phyloP scores from a whole-genome alignment of 257 asterid genomes.

The Solanum ahanhuiri region DNA sequence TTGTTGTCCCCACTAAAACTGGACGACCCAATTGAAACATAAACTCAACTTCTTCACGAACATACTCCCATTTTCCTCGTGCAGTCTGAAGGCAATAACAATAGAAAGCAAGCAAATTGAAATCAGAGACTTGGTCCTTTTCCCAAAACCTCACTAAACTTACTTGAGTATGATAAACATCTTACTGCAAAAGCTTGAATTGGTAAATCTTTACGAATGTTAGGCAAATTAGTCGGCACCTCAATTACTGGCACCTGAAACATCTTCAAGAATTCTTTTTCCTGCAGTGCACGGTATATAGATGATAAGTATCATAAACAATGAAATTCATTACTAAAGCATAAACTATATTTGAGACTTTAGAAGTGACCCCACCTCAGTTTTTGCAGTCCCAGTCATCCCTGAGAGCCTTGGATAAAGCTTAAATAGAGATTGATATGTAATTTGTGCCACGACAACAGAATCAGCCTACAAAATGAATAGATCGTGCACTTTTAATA shows the following conservation, averaged over 20 bases:
- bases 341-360: neutral
- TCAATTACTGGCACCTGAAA: conserved; percentile 88
- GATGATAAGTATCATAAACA: neutral
- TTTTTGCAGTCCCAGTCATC: conserved; percentile 99
- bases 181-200: conserved; percentile 95
- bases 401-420: conserved; percentile 95
- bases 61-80: conserved; percentile 87
- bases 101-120: conserved; percentile 13
- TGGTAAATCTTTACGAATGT: conserved; percentile 78
- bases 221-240: conserved; percentile 88
- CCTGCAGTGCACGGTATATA: conserved; percentile 31
- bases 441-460: conserved; percentile 96
- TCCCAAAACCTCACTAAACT: neutral
- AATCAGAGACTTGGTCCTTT: neutral
- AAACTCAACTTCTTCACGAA: conserved; percentile 68
- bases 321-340: neutral
- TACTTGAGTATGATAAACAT: neutral
- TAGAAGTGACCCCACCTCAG: conserved; percentile 49
- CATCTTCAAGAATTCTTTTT: conserved; percentile 92
- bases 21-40: conserved; percentile 91
- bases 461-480: conserved; percentile 67
- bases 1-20: conserved; percentile 91
- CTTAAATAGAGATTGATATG: conserved; percentile 92
- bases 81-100: conserved; percentile 53
- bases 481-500: neutral